Percentiles rank a stretch among this genome's conserved stretches.
phyloP scores from a whole-genome alignment of 139 green algal genomes.

The Chlamydomonas urium region DNA sequence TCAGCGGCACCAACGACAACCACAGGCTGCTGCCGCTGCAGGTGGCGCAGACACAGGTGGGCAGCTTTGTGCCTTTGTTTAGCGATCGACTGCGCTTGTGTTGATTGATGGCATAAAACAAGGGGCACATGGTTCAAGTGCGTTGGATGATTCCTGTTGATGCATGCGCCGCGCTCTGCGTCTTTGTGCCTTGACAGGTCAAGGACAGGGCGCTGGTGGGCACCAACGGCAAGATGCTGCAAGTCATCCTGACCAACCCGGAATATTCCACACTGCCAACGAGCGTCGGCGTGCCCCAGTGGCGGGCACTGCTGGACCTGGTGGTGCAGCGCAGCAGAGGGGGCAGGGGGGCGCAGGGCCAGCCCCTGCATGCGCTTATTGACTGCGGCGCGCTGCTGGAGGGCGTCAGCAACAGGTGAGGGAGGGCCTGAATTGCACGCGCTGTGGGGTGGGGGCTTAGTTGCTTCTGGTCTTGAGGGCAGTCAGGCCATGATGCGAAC shows the following conservation, averaged over 20 bases:
- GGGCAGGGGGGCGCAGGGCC: too few relatives aligned
- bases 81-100: neutral
- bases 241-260: conserved; percentile 33
- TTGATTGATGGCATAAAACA: too few relatives aligned
- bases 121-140: too few relatives aligned
- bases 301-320: conserved; percentile 38
- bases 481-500: too few relatives aligned
- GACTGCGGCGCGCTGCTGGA: conserved; percentile 58
- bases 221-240: conserved; percentile 65
- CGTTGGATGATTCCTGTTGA: too few relatives aligned
- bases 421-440: neutral
- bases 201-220: conserved; percentile 20
- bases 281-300: conserved; percentile 17
- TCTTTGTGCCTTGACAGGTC: neutral
- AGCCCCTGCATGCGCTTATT: conserved; percentile 38
- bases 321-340: conserved; percentile 29
- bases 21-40: conserved; percentile 50
- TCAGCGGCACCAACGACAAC: conserved; percentile 60
- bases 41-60: conserved; percentile 27
- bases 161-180: too few relatives aligned
- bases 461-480: too few relatives aligned
- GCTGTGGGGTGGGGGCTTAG: neutral
- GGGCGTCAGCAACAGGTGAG: conserved; percentile 36
- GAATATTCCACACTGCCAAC: neutral
- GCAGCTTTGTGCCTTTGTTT: neutral